Base-by-base conservation (phyloP, 306 rosid species). In the Trifolium repens region DNA sequence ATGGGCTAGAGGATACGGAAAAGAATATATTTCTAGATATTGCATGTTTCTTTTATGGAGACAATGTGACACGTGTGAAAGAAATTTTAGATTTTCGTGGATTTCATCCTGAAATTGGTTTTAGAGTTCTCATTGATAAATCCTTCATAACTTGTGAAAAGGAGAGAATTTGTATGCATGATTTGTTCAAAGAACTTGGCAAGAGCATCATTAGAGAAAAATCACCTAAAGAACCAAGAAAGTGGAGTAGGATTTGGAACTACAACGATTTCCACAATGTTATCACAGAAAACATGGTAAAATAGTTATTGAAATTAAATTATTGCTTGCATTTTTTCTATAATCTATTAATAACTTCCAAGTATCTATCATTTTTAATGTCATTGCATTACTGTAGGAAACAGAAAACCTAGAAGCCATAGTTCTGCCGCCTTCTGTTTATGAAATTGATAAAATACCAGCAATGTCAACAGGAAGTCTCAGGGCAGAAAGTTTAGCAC, bases 151-250 rank as follows among this genome's bases (percentile, higher is more conserved):
- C 40, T 4, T 0, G 1, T 44, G 1, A 58, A 4, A 0, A 0
- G 0, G 30, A n/a, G 15, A 0, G 0, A 0, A n/a, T 77, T 17
- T 0, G 0, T 0, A 68, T 69, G 81, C 75, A 77, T 46, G 70
- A 69, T 15, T 19, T 77, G 64, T 34, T 77, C n/a, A 8, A 4
- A 59, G 76, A 77, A 14, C 10, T 77, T 4, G 81, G 81, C 10
- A 69, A 10, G 40, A 59, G 53, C 8, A 77, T 77, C 39, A 54
- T 77, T 32, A 15, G 70, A 34, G 75, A 46, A 77, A 68, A 43
- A 58, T 68, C 75, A 46, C 81, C 69, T 8, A 77, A 67, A 11
- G 61, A 77, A 3, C 81, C 81, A 32, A 9, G 75, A 59, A 77
- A 58, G 61, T 77, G 75, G 75, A 77, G 17, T 30, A 69, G 75